Conservation (phyloP, 31 red algal species). For the Asparagopsis taxiformis region DNA sequence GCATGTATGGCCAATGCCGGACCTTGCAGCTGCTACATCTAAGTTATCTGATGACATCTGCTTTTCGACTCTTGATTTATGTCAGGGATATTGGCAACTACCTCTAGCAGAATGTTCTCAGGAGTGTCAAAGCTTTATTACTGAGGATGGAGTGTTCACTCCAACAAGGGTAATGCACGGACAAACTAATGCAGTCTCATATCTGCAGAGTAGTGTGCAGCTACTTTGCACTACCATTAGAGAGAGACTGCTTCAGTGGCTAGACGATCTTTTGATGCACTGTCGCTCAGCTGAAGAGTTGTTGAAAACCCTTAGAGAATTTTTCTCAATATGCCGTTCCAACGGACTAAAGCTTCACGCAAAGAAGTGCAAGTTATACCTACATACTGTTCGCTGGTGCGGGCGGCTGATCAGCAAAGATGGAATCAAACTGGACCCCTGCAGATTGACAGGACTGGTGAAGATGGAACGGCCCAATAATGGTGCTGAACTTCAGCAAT, state of each 20-base stretch:
- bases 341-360: not conserved
- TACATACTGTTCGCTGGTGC: not conserved
- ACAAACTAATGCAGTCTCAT: not conserved
- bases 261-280: constrained; percentile 8
- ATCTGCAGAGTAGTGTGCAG: not conserved
- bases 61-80: not conserved
- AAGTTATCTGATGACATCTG: not conserved
- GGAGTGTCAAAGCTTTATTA: not conserved
- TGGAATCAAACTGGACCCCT: not conserved
- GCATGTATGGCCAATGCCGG: not conserved
- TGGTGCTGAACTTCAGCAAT: constrained; percentile 6
- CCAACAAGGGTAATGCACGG: constrained; percentile 4
- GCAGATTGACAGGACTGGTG: not conserved
- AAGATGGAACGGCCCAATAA: not conserved
- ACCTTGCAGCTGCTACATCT: not conserved
- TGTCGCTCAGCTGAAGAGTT: not conserved
- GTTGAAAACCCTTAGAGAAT: not conserved
- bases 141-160: not conserved
- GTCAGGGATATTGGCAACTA: constrained; percentile 5
- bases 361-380: not conserved
- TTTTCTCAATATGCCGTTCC: not conserved
- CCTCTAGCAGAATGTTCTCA: not conserved
- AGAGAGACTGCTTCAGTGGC: not conserved
- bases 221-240: not conserved
- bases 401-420: not conserved